Percentiles rank a stretch among this genome's conserved stretches.
Evolutionary conservation across 75 land plant species (phyloP).

Genomic region (Pseudotsuga menziesii): DNA sequence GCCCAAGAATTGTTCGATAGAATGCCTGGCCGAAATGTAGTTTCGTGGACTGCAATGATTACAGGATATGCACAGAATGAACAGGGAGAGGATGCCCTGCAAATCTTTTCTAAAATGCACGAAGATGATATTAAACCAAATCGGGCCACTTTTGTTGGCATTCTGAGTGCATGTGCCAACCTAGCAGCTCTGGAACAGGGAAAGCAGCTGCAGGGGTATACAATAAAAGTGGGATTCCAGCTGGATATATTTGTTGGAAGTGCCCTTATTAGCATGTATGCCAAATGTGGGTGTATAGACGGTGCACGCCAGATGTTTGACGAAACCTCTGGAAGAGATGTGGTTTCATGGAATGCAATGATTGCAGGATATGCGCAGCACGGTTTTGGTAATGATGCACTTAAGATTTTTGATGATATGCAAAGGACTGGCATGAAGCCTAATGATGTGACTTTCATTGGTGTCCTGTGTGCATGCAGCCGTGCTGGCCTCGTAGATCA

Average conservation of each 20-base stretch:
- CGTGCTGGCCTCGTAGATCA: constrained; percentile 8
- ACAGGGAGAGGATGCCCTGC: not conserved
- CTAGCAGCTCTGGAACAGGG: constrained; percentile 10
- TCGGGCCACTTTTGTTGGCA: constrained; percentile 1
- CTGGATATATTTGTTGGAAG: constrained; percentile 18
- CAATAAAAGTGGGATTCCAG: constrained; percentile 18
- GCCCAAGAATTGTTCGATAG: constrained; percentile 20
- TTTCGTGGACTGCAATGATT: constrained; percentile 27
- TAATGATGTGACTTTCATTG: constrained; percentile 20
- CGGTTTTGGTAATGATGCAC: constrained; percentile 16
- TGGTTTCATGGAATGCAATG: constrained; percentile 33
- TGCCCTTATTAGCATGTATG: constrained; percentile 37
- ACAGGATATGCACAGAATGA: constrained; percentile 7
- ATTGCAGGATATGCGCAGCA: constrained; percentile 21
- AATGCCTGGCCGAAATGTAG: constrained; percentile 24
- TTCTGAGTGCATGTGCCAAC: constrained; percentile 10
- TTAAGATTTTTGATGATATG: constrained; percentile 24
- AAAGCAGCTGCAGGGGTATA: constrained; percentile 29
- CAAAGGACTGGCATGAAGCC: constrained; percentile 10
- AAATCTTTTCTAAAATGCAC: not conserved
- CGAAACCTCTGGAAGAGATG: constrained; percentile 13
- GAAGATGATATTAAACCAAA: not conserved
- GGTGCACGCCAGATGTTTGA: constrained; percentile 18
- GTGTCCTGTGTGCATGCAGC: not conserved
- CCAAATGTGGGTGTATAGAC: constrained; percentile 16